Base-by-base conservation (phyloP, 2,329 filamentous ascomycete species). In the Phialophora tarda region DNA sequence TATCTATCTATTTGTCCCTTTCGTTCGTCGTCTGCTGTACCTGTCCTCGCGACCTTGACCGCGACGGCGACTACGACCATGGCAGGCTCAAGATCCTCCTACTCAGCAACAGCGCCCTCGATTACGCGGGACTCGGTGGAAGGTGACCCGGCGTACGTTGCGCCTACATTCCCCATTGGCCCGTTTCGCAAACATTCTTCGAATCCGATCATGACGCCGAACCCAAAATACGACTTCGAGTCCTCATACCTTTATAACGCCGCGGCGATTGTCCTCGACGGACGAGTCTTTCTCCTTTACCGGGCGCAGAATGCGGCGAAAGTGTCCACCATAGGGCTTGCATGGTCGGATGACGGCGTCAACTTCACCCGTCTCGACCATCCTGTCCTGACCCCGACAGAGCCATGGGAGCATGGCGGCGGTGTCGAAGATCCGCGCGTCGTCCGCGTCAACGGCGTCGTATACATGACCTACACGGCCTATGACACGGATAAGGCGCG, bases 391-490 rank as follows among this genome's bases (percentile, higher is more conserved):
- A 70, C 71, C 14, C 69, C 75, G 2, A 77, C 75, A 3, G 75
- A 78, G 60, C 61, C 71, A 0, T 78, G 73, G 65, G 77, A 78
- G 59, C 62, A 68, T 3, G 69, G 71, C 3, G 76, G 77, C 23
- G 76, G 76, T 30, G 57, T 53, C 12, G 77, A 79, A 64, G 77
- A 79, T 65, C 76, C 77, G 17, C 71, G 77, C n/a, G 71, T 79
- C 6, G 72, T 76, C 8, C 73, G 75, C 26, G 69, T 77, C 28
- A 76, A 78, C 30, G 76, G 76, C 1, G 75, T 74, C 0, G 77
- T 78, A 64, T 77, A 78, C 69, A 64, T 79, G 63, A 78, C 77
- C 2, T 79, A 79, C 63, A 78, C 77, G 3, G 75, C 63, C 6
- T 79, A 73, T 54, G 75, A 78, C 51, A 57, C 68, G 8, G 71